Evolutionary conservation across 176 grass and related monocot species (phyloP).

Genomic region (Alopecurus myosuroides): DNA sequence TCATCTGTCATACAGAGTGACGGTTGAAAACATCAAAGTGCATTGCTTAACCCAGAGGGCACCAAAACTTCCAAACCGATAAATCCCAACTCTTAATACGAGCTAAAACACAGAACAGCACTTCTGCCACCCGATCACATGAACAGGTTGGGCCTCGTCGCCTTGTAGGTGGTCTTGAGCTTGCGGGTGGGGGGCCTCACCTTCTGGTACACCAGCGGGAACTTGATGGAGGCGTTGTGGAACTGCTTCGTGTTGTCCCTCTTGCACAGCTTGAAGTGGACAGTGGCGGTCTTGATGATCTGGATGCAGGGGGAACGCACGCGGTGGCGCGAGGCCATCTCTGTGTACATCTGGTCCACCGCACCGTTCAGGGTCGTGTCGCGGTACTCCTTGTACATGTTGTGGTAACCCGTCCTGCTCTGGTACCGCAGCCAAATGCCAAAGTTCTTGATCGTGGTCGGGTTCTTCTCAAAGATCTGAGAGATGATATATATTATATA

Average conservation of each 20-base stretch:
- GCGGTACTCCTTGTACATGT: slow-evolving; percentile 98
- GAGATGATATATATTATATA: neutral
- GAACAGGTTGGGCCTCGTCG: slow-evolving; percentile 82
- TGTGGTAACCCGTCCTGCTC: slow-evolving; percentile 88
- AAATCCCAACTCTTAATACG: neutral
- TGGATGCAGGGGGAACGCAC: slow-evolving; percentile 83
- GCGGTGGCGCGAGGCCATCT: slow-evolving; percentile 91
- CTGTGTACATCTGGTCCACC: slow-evolving; percentile 84
- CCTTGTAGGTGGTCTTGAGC: slow-evolving; percentile 92
- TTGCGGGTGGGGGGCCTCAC: slow-evolving; percentile 75
- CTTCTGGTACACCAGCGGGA: slow-evolving; percentile 77
- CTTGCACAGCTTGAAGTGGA: slow-evolving; percentile 91
- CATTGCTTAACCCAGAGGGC: too few species aligned
- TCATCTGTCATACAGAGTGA: too few species aligned
- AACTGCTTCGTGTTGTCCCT: slow-evolving; percentile 96
- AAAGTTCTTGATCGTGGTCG: slow-evolving; percentile 90
- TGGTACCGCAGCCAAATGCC: slow-evolving; percentile 94
- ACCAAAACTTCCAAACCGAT: slow-evolving; percentile 20
- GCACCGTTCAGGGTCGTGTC: slow-evolving; percentile 85
- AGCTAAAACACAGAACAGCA: neutral
- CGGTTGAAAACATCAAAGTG: too few species aligned
- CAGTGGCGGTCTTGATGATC: slow-evolving; percentile 81
- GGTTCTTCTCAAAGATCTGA: slow-evolving; percentile 86
- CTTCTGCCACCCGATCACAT: slow-evolving; percentile 34
- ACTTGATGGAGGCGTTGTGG: slow-evolving; percentile 71